A percentile compares a stretch with the other conserved stretches of the same genome.
Evolutionary conservation across 2,329 filamentous ascomycete genomes (phyloP).

Genomic region (Clarireedia paspali): DNA sequence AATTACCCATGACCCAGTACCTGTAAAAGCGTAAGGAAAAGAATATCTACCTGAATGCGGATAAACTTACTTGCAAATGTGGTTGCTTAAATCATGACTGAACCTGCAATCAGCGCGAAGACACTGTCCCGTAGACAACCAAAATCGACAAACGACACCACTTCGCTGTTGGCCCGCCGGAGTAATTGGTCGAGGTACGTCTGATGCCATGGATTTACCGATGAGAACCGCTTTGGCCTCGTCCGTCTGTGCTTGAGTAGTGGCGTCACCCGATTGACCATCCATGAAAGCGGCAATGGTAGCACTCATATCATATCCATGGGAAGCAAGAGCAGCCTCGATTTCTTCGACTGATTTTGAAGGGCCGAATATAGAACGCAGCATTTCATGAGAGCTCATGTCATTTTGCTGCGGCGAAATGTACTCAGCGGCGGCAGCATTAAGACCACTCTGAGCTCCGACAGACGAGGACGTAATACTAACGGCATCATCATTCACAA

Average conservation of each 20-base stretch:
- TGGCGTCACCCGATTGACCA: conserved; percentile 45
- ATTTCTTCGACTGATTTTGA: conserved; percentile 90
- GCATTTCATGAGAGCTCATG: conserved; percentile 97
- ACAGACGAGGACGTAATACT: conserved; percentile 70
- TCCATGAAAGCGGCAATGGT: conserved; percentile 89
- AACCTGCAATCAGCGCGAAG: conserved; percentile 93
- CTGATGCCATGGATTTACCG: conserved; percentile 79
- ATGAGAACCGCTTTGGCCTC: conserved; percentile 66
- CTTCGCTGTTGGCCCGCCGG: conserved; percentile 72
- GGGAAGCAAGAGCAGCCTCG: conserved; percentile 77
- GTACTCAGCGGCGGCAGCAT: conserved; percentile 76
- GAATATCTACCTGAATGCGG: neutral
- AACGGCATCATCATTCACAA: conserved; percentile 79
- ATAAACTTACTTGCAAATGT: conserved; percentile 84
- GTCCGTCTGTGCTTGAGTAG: conserved; percentile 36
- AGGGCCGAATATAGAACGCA: conserved; percentile 87
- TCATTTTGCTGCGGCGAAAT: conserved; percentile 61
- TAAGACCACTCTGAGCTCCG: conserved; percentile 62
- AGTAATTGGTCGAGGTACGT: conserved; percentile 64
- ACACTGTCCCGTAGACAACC: conserved; percentile 90
- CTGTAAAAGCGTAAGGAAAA: conserved; percentile 36
- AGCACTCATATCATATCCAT: conserved; percentile 88
- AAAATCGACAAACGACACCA: conserved; percentile 94
- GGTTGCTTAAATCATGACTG: conserved; percentile 90
- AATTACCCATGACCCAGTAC: conserved; percentile 95